A percentile compares a stretch with the other conserved stretches of the same genome.
Conservation (phyloP, 2,329 filamentous ascomycete genomes). For the Diaporthe aspalathi region DNA sequence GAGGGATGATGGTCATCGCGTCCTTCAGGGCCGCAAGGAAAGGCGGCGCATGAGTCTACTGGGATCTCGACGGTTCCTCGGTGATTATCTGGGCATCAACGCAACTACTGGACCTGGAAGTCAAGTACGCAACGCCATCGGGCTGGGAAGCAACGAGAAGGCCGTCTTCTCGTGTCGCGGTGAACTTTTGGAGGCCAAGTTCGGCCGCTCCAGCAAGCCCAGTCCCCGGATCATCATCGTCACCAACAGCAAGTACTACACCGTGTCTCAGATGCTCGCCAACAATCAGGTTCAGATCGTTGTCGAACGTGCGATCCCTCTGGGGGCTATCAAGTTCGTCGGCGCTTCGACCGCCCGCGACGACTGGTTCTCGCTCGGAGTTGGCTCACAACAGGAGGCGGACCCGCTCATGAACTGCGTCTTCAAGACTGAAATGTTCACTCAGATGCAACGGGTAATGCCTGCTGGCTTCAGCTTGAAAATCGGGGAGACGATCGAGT, state of each 20-base stretch:
- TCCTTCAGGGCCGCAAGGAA: slow-evolving; percentile 89
- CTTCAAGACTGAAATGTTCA: slow-evolving; percentile 97
- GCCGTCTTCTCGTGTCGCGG: slow-evolving; percentile 91
- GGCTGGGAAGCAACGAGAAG: slow-evolving; percentile 77
- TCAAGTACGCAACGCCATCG: slow-evolving; percentile 80
- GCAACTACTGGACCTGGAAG: slow-evolving; percentile 83
- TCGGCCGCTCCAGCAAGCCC: slow-evolving; percentile 94
- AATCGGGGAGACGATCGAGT: slow-evolving; percentile 87
- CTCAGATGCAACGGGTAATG: slow-evolving; percentile 84
- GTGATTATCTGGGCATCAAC: slow-evolving; percentile 92
- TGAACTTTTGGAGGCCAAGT: slow-evolving; percentile 91
- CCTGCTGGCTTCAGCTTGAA: slow-evolving; percentile 84
- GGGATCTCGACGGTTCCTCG: slow-evolving; percentile 90
- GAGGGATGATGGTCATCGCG: slow-evolving; percentile 85
- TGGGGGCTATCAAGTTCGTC: slow-evolving; percentile 91
- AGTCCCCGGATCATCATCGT: slow-evolving; percentile 87
- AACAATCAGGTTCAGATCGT: slow-evolving; percentile 85
- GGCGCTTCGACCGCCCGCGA: slow-evolving; percentile 85
- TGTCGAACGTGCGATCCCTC: slow-evolving; percentile 82
- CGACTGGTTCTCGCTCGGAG: slow-evolving; percentile 95
- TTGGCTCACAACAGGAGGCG: slow-evolving; percentile 89
- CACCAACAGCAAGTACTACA: slow-evolving; percentile 87
- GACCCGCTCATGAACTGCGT: slow-evolving; percentile 95
- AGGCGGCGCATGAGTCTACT: slow-evolving; percentile 90
- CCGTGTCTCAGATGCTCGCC: slow-evolving; percentile 85